Base-by-base conservation (phyloP, 176 grass and related monocot genomes). In the Eragrostis nindensis region DNA sequence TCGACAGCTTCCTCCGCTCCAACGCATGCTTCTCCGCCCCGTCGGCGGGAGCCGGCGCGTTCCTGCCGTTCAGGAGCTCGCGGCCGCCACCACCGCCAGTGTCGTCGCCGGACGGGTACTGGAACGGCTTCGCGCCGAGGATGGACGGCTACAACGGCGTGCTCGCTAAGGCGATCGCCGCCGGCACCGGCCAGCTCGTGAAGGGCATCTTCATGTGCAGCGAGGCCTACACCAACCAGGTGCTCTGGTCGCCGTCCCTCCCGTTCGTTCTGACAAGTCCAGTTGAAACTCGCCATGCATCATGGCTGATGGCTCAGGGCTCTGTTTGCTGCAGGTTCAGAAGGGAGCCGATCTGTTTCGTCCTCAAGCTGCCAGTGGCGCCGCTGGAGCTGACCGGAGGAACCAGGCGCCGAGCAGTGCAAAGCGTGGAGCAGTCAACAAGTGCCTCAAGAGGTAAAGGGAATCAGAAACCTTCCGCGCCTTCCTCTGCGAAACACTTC, bases 171-270 rank as follows among this genome's bases (percentile, higher is more conserved):
- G 95, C 86, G 27, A 93, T 98, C 81, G 90, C 90, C 3, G 86
- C 82, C 1, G 92, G 95, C 39, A 95, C 95, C 5, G 95, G 95
- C 0, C 88, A 90, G 62, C 87, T 98, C 45, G 95, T 98, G 11
- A 92, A 85, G 70, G 95, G 95, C 40, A 89, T 98, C 72, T 98
- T 98, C 86, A 95, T 86, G 88, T 91, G 90, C 80, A 95, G 88
- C 81, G 88, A 95, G 32, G 85, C 84, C n/a, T 98, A 98, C 56
- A 81, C 78, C 73, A 75, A 19, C 64, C 95, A 95, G 92, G 95
- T 76, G 22, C 27, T 78, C 69, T 43, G 42, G 6, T 46, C 9
- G 11, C 14, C 46, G 38, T 59, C 16, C 11, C 30, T n/a, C n/a
- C n/a, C n/a, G 8, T 42, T 29, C 30, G 40, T 55, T 52, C 43